Evolutionary conservation across 345 rosid species (phyloP), one percentile per base, ranked within the genome.

Genomic region (Linum tenue): DNA sequence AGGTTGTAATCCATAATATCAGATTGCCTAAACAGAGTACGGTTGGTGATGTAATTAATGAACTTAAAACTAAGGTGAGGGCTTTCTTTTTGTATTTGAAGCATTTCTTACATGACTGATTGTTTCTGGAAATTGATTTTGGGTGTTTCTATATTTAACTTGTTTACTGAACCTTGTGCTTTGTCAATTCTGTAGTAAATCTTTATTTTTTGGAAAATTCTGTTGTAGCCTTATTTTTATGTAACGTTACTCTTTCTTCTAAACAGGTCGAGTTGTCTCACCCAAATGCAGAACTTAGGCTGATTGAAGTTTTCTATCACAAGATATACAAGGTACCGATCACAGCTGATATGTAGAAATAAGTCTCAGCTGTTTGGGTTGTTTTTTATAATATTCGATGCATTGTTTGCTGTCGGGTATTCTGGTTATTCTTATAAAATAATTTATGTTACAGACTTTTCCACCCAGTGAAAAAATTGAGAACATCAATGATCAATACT

Each of bases 1-100:
- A 94, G 99, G 91, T 87, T 72, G 83, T 84, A 44, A 79, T 82
- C 74, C 95, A 90, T 83, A 85, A 88, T 10, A 84, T 91, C 66
- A 83, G 97, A 74, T 82, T 94, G 71, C 97, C 99, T 65, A 94
- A 87, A 72, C 95, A 86, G 81, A 88, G 92, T 72, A 80, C 95
- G 4, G 96, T 94, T 11, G 95, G 89, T 48, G 99, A 91, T 78
- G 92, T 94, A 70, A 83, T 94, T 55, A 85, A 82, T 73, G 97
- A 86, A 71, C 95, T 94, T 43, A 94, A 83, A 74, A 80, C 92
- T 56, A 91, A 85, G 92, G 99, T 85, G 74, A 42, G 53, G 37
- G 2, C 55, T 55, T 68, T 73, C 38, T 11, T 5, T 2, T 48
- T 63, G 10, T n/a, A 51, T 64, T 37, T 67, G 31, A 12, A 39